A percentile compares a stretch with the other conserved stretches of the same genome.
These are phyloP conservation scores for Lepidium sativum DNA, from an alignment of 345 rosid genomes.

Conservation along the genomic window DNA sequence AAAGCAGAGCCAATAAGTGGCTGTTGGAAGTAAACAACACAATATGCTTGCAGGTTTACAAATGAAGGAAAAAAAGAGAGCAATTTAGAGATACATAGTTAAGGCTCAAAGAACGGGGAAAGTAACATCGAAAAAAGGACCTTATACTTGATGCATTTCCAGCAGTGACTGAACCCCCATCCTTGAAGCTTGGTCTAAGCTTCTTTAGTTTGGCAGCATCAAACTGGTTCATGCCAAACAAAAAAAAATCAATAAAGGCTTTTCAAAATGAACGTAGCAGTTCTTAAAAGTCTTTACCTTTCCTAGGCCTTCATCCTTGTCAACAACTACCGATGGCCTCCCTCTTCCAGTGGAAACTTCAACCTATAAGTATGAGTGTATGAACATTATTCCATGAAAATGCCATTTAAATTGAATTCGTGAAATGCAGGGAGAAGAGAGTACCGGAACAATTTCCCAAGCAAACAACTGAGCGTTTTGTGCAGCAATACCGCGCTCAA, in stretches of 20 bases:
- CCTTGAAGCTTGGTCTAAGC: constrained; percentile 87
- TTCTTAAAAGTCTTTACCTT: constrained; percentile 40
- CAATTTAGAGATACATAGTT: background rate
- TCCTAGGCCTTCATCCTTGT: constrained; percentile 76
- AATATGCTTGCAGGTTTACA: background rate
- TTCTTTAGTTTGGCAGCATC: constrained; percentile 71
- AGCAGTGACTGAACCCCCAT: constrained; percentile 89
- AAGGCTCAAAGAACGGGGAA: background rate
- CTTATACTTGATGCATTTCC: constrained; percentile 97
- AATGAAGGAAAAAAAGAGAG: background rate
- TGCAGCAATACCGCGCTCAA: constrained; percentile 73
- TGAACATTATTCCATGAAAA: background rate
- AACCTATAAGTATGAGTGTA: constrained; percentile 46
- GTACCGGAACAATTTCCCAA: constrained; percentile 84
- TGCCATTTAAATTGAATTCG: background rate
- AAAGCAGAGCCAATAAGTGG: background rate
- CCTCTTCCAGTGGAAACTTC: constrained; percentile 82
- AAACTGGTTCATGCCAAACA: constrained; percentile 39
- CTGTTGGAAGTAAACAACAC: background rate
- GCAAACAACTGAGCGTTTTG: constrained; percentile 57
- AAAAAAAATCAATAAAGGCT: background rate
- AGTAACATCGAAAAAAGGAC: constrained; percentile 27
- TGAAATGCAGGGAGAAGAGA: constrained; percentile 3
- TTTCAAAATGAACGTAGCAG: background rate
- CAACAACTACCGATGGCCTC: constrained; percentile 45